Percentiles rank a stretch among this genome's conserved stretches.
phyloP scores from a whole-genome alignment of 371 early-diverging fungal genomes.

The Mucor plumbeus region DNA sequence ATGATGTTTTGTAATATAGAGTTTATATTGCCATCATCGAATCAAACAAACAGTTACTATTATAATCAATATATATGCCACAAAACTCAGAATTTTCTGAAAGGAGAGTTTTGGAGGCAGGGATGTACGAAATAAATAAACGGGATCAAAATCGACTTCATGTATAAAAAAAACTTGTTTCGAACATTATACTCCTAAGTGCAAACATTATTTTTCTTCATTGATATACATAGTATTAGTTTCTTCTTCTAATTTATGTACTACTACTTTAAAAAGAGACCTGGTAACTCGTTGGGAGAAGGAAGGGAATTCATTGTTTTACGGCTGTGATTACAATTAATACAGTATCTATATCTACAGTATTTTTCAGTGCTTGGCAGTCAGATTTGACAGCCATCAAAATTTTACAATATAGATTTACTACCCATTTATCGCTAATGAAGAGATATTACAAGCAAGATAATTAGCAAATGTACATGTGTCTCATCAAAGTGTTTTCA shows the following conservation, averaged over 20 bases:
- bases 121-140: background rate
- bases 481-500: too few relatives aligned
- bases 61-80: background rate
- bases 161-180: conserved; percentile 7
- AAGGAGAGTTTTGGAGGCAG: background rate
- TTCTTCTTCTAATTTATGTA: background rate
- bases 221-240: background rate
- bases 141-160: background rate
- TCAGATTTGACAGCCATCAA: too few relatives aligned
- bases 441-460: too few relatives aligned
- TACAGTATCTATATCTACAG: too few relatives aligned
- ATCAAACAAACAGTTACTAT: background rate
- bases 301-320: too few relatives aligned
- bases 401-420: too few relatives aligned
- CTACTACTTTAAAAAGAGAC: too few relatives aligned
- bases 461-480: too few relatives aligned
- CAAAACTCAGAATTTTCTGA: background rate
- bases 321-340: too few relatives aligned
- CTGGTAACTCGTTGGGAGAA: too few relatives aligned
- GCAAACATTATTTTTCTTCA: background rate
- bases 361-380: too few relatives aligned
- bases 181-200: background rate
- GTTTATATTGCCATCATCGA: background rate
- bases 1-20: background rate
- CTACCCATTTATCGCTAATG: too few relatives aligned